phyloP scores from a whole-genome alignment of 1,284 basidiomycete species.

The Flammula alnicola region DNA sequence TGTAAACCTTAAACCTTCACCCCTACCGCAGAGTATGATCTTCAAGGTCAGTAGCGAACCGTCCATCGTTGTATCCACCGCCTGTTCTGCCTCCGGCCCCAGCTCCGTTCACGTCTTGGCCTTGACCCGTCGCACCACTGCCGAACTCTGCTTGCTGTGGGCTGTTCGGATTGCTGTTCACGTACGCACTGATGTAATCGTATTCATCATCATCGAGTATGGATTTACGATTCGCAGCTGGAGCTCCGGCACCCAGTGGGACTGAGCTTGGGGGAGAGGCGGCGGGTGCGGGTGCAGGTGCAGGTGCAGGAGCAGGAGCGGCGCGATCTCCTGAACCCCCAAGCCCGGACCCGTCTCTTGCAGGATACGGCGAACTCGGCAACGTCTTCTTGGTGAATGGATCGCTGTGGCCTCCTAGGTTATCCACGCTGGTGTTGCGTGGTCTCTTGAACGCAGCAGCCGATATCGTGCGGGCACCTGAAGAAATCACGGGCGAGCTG shows the following conservation, averaged over 20 bases:
- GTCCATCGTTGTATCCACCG: conserved; percentile 40
- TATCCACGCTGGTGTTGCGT: conserved; percentile 24
- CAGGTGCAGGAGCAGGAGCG: conserved; percentile 2
- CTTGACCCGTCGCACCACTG: conserved; percentile 15
- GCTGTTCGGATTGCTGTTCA: conserved; percentile 35
- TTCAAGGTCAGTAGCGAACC: conserved; percentile 46
- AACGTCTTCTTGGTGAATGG: conserved; percentile 55
- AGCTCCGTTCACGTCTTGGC: not conserved
- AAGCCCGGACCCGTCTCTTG: conserved; percentile 22
- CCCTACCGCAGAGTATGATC: conserved; percentile 12
- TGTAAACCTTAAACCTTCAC: too few relatives aligned
- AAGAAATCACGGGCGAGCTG: conserved; percentile 28
- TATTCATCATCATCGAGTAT: conserved; percentile 45
- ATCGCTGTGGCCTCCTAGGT: conserved; percentile 8
- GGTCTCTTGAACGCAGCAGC: conserved; percentile 76
- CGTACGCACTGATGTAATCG: conserved; percentile 63
- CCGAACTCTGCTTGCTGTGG: conserved; percentile 23
- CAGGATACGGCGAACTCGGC: conserved; percentile 44
- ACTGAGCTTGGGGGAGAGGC: not conserved
- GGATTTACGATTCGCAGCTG: conserved; percentile 19
- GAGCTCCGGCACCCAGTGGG: conserved; percentile 17
- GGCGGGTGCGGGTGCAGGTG: not conserved
- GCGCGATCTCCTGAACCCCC: too few relatives aligned
- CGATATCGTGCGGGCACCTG: conserved; percentile 63
- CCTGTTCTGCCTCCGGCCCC: conserved; percentile 2